Percentiles rank a stretch among this genome's conserved stretches.
phyloP scores from a whole-genome alignment of 352 stramenopile genomes.

The Phytophthora hybrid region DNA sequence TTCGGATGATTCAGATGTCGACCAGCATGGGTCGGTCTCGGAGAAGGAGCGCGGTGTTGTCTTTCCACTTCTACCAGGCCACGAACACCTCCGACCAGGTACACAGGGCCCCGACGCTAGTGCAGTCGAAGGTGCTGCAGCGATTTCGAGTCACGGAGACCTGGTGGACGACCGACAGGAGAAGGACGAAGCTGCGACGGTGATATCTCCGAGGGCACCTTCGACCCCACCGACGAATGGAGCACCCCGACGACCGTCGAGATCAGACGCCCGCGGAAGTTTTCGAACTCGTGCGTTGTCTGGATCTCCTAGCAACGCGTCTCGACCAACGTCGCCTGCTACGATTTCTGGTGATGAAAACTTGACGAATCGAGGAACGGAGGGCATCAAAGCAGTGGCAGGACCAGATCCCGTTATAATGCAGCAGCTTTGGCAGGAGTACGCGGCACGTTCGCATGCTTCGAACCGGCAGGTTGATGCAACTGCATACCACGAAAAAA shows the following conservation, averaged over 20 bases:
- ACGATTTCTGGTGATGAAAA: slow-evolving; percentile 17
- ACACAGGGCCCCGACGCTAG: slow-evolving; percentile 31
- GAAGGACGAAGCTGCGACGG: slow-evolving; percentile 22
- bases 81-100: slow-evolving; percentile 20
- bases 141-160: background rate
- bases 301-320: slow-evolving; percentile 21
- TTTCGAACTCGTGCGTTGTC: slow-evolving; percentile 41
- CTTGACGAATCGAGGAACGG: background rate
- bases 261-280: slow-evolving; percentile 31
- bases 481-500: slow-evolving; percentile 72
- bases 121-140: slow-evolving; percentile 25
- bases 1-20: slow-evolving; percentile 10
- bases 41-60: slow-evolving; percentile 50
- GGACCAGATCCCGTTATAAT: slow-evolving; percentile 51
- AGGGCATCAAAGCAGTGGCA: slow-evolving; percentile 2
- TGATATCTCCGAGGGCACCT: slow-evolving; percentile 31
- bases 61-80: slow-evolving; percentile 47
- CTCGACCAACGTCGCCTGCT: slow-evolving; percentile 29
- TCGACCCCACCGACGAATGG: slow-evolving; percentile 13
- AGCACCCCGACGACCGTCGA: slow-evolving; percentile 31
- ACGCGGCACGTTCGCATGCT: slow-evolving; percentile 55
- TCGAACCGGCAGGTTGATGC: slow-evolving; percentile 49
- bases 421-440: slow-evolving; percentile 74
- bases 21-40: slow-evolving; percentile 12
- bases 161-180: slow-evolving; percentile 34